These are phyloP conservation scores for Mortierella sp. DNA, from an alignment of 371 early-diverging fungal genomes.

Conservation along the genomic window DNA sequence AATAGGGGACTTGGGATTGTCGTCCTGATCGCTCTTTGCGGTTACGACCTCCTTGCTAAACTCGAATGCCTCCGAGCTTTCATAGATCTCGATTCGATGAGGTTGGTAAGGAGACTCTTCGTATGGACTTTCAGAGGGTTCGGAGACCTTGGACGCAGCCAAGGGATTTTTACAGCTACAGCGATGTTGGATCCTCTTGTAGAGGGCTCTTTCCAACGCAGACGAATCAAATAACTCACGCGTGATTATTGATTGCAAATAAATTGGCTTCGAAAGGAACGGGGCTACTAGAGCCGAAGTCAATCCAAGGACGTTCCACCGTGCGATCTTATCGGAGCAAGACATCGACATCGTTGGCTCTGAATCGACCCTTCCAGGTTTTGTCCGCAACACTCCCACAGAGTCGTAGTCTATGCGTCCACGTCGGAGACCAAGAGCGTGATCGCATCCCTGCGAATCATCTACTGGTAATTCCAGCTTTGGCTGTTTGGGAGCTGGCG, in stretches of 20 bases:
- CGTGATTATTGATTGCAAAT: conserved; percentile 72
- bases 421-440: conserved; percentile 55
- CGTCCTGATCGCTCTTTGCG: conserved; percentile 33
- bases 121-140: not conserved
- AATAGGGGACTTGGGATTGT: conserved; percentile 37
- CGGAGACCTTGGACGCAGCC: not conserved
- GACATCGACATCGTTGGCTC: conserved; percentile 87
- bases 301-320: conserved; percentile 86
- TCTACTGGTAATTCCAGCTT: not conserved
- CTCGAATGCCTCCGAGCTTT: conserved; percentile 60
- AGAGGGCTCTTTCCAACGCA: conserved; percentile 75
- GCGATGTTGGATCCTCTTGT: conserved; percentile 60
- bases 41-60: conserved; percentile 62
- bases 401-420: conserved; percentile 72
- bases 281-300: conserved; percentile 79
- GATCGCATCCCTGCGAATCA: conserved; percentile 5
- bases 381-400: conserved; percentile 78
- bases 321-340: conserved; percentile 91
- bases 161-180: conserved; percentile 3
- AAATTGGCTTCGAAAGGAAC: conserved; percentile 77
- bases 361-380: conserved; percentile 85
- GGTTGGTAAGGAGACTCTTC: conserved; percentile 25
- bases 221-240: conserved; percentile 75
- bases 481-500: conserved; percentile 1
- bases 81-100: conserved; percentile 45